Evolutionary conservation across 805 yeast genomes (phyloP).

Genomic region (Wickerhamiella qilinensis): DNA sequence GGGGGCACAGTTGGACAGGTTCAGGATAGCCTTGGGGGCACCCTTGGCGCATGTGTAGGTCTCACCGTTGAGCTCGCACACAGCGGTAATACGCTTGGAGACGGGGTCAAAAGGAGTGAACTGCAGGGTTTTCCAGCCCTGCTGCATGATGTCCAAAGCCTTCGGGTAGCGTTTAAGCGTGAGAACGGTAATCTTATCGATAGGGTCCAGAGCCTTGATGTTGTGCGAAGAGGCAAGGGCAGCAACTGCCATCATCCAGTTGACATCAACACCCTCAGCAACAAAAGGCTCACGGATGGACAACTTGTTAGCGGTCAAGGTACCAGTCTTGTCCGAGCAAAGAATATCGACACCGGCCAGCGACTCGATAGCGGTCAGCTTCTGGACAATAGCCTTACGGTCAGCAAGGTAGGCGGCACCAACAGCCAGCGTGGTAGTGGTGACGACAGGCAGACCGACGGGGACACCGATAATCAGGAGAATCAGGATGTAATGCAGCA

Average conservation of each 20-base stretch:
- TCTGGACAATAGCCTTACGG: slow-evolving; percentile 93
- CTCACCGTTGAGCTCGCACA: slow-evolving; percentile 92
- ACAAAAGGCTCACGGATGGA: slow-evolving; percentile 95
- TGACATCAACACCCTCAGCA: slow-evolving; percentile 93
- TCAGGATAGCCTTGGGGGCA: slow-evolving; percentile 90
- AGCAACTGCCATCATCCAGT: slow-evolving; percentile 93
- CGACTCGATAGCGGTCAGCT: slow-evolving; percentile 90
- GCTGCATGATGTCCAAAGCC: slow-evolving; percentile 36
- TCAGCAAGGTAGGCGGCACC: slow-evolving; percentile 98
- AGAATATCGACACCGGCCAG: slow-evolving; percentile 93
- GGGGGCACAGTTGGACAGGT: slow-evolving; percentile 41
- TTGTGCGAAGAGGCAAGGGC: slow-evolving; percentile 96
- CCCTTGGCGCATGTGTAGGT: slow-evolving; percentile 93
- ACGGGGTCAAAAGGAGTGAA: slow-evolving; percentile 98
- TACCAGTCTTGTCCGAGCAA: slow-evolving; percentile 96
- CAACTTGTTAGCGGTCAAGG: slow-evolving; percentile 88
- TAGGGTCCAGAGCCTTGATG: slow-evolving; percentile 96
- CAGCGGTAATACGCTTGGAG: slow-evolving; percentile 88
- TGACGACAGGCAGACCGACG: slow-evolving; percentile 96
- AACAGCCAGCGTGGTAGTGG: slow-evolving; percentile 96
- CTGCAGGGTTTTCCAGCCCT: slow-evolving; percentile 33
- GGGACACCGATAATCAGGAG: slow-evolving; percentile 96
- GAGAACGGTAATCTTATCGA: slow-evolving; percentile 89
- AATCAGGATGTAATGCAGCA: slow-evolving; percentile 85
- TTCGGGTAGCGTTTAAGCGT: slow-evolving; percentile 80